Conservation (phyloP, 495 filamentous ascomycete genomes). For the Letharia columbiana region DNA sequence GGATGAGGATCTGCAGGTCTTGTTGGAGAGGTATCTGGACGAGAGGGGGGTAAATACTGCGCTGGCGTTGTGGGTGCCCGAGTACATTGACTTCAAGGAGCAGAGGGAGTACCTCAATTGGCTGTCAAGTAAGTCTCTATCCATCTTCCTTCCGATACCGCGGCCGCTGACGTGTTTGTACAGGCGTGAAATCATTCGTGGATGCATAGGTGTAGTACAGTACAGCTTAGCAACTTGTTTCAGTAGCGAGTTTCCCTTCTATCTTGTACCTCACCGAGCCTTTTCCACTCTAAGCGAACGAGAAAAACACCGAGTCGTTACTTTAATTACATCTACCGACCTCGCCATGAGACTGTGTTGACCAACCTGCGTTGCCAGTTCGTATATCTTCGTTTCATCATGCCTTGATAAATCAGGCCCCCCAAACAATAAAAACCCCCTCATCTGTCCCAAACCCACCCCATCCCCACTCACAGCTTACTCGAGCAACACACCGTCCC, state of each 20-base stretch:
- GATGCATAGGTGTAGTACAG: constrained; percentile 44
- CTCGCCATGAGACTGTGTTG: neutral
- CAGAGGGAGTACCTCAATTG: constrained; percentile 93
- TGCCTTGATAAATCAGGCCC: neutral
- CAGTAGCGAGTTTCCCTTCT: neutral
- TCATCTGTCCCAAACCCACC: neutral
- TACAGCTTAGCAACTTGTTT: neutral
- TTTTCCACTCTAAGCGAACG: constrained; percentile 18
- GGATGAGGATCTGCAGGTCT: constrained; percentile 87
- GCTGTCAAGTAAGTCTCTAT: constrained; percentile 59
- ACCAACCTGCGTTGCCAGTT: neutral
- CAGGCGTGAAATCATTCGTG: constrained; percentile 66
- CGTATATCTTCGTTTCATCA: neutral
- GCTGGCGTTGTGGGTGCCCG: constrained; percentile 82
- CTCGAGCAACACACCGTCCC: neutral
- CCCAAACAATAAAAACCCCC: neutral
- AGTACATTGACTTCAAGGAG: constrained; percentile 98
- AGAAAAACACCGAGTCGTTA: neutral
- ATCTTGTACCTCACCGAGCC: constrained; percentile 9
- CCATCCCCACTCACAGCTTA: constrained; percentile 16
- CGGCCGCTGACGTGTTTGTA: constrained; percentile 7
- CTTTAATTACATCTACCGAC: neutral
- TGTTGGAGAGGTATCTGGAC: constrained; percentile 89
- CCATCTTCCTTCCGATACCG: constrained; percentile 4
- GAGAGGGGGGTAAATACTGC: constrained; percentile 85